Evolutionary conservation across 345 rosid species (phyloP).

Genomic region (Eucalyptus pauciflora): DNA sequence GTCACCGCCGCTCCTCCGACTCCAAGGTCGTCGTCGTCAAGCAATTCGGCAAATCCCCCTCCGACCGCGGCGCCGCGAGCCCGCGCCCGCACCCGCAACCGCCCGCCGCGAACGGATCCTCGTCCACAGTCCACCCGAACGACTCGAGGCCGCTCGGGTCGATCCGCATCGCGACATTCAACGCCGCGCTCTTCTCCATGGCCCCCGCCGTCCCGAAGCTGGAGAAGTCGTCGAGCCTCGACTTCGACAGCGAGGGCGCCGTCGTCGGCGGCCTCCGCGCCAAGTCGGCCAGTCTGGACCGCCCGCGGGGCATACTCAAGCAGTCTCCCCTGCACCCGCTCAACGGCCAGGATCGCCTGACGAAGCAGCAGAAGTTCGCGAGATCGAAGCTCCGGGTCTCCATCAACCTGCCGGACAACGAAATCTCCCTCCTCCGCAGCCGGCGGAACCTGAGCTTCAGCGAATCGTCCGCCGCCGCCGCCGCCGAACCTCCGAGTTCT

Average conservation of each 20-base stretch:
- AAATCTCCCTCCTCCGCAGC: constrained; percentile 55
- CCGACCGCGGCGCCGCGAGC: background rate
- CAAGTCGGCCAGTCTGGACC: constrained; percentile 33
- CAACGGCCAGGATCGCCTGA: constrained; percentile 12
- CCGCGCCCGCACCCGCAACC: background rate
- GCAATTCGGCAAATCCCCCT: constrained; percentile 16
- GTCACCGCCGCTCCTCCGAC: constrained; percentile 31
- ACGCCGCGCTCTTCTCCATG: constrained; percentile 89
- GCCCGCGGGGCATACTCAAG: constrained; percentile 77
- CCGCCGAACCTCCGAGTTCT: background rate
- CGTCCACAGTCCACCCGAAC: constrained; percentile 34
- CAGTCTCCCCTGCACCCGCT: constrained; percentile 54
- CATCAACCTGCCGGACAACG: constrained; percentile 88
- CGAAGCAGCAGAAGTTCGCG: constrained; percentile 42
- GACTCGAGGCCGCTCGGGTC: constrained; percentile 17
- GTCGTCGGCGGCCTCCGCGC: constrained; percentile 12
- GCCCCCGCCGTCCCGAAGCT: constrained; percentile 66
- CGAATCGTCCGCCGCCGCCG: constrained; percentile 13
- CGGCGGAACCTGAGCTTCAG: constrained; percentile 42
- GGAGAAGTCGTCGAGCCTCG: constrained; percentile 16
- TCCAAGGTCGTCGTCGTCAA: constrained; percentile 34
- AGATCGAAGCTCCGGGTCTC: constrained; percentile 83
- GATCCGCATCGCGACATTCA: constrained; percentile 73
- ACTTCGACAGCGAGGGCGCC: constrained; percentile 4
- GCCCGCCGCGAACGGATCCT: background rate